Conservation (phyloP, 2,329 filamentous ascomycete genomes). For the Trichocomaceae sp. region DNA sequence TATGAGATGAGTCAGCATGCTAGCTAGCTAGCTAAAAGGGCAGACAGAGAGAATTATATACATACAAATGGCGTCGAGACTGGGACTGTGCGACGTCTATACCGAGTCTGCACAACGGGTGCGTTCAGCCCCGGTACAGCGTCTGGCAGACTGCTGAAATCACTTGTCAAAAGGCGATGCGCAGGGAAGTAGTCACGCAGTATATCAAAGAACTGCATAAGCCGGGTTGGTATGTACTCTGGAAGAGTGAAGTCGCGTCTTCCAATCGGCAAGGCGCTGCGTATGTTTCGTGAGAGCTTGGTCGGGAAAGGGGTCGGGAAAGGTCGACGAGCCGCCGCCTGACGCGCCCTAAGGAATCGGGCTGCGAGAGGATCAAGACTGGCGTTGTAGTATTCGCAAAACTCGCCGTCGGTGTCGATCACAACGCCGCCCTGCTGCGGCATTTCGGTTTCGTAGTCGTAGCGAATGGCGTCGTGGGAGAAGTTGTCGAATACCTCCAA, state of each 20-base stretch:
- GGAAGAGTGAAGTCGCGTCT: conserved; percentile 66
- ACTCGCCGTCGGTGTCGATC: conserved; percentile 77
- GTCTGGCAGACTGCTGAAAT: conserved; percentile 83
- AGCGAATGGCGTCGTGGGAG: conserved; percentile 87
- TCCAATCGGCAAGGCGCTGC: conserved; percentile 60
- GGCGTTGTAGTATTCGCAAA: conserved; percentile 87
- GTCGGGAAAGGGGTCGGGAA: conserved; percentile 41
- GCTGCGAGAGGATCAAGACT: conserved; percentile 74
- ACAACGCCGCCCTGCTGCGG: conserved; percentile 85
- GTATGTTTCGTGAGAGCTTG: conserved; percentile 54
- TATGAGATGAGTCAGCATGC: conserved; percentile 30
- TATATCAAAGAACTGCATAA: conserved; percentile 96
- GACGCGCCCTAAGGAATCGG: conserved; percentile 76
- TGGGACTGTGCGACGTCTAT: conserved; percentile 76
- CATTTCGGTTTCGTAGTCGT: conserved; percentile 71
- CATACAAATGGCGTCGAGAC: conserved; percentile 84
- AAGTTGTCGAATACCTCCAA: conserved; percentile 99
- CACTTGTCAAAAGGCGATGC: conserved; percentile 80
- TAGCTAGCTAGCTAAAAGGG: background rate
- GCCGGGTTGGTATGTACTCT: conserved; percentile 87
- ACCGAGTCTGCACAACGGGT: conserved; percentile 93
- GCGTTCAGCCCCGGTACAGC: conserved; percentile 78
- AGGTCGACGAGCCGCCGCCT: conserved; percentile 55
- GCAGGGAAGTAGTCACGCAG: conserved; percentile 81
- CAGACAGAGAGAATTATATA: too few relatives aligned